These are phyloP conservation scores for Penicillium taxi DNA, from an alignment of 495 filamentous ascomycete species.

Conservation along the genomic window DNA sequence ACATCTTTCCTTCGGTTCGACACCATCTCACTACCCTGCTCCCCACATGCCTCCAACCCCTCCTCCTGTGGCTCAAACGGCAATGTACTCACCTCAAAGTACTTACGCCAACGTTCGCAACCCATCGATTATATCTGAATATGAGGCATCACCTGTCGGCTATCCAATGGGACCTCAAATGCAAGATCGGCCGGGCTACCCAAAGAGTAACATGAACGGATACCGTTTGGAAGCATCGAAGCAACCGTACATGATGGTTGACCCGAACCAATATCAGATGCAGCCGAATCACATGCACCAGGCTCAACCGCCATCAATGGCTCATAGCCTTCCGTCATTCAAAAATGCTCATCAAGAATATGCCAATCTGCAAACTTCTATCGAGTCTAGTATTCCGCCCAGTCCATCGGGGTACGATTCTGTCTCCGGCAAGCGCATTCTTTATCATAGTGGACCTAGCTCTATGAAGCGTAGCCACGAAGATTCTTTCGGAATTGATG, in stretches of 20 bases:
- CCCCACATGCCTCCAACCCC: conserved; percentile 42
- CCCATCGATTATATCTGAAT: conserved; percentile 27
- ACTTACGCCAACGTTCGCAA: conserved; percentile 36
- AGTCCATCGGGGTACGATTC: conserved; percentile 21
- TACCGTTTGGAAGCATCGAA: conserved; percentile 29
- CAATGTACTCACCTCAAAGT: conserved; percentile 37
- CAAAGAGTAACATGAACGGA: conserved; percentile 22
- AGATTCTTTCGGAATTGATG: conserved; percentile 36
- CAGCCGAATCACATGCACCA: conserved; percentile 15
- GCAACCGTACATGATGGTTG: conserved; percentile 18
- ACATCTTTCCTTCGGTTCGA: conserved; percentile 38
- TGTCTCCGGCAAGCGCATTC: conserved; percentile 19
- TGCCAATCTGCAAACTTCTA: conserved; percentile 15
- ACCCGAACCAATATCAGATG: conserved; percentile 24
- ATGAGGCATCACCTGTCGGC: conserved; percentile 23
- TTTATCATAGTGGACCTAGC: conserved; percentile 27
- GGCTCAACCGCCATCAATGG: conserved; percentile 20
- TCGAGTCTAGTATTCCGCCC: conserved; percentile 18
- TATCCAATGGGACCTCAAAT: conserved; percentile 28
- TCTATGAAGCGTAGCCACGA: conserved; percentile 34
- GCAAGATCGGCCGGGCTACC: conserved; percentile 19
- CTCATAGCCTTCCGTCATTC: conserved; percentile 19
- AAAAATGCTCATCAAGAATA: conserved; percentile 21
- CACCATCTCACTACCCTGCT: conserved; percentile 33
- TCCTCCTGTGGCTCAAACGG: conserved; percentile 36